Conservation (phyloP, 805 yeast genomes). For the Wickerhamiella siamensis region DNA sequence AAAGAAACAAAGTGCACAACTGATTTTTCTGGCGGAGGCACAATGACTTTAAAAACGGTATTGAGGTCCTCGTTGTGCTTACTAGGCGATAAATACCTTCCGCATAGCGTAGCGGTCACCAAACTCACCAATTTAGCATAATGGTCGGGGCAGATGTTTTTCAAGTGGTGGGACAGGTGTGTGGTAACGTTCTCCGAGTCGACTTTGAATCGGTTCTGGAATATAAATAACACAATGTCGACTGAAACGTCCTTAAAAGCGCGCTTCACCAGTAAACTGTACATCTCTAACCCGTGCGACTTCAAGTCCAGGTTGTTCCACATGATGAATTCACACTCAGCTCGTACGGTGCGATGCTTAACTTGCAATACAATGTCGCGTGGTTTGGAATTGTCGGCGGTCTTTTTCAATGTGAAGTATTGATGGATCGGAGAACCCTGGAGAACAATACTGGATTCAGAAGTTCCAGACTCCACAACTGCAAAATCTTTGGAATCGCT, state of each 20-base stretch:
- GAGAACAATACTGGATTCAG: conserved; percentile 32
- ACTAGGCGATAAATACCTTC: not conserved
- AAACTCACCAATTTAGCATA: not conserved
- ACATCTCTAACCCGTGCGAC: conserved; percentile 7
- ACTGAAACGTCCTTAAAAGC: conserved; percentile 7
- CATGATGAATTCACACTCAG: conserved; percentile 15
- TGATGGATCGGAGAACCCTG: conserved; percentile 58
- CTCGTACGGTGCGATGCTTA: conserved; percentile 9
- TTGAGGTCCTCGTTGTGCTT: conserved; percentile 7
- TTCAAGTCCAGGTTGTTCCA: conserved; percentile 8
- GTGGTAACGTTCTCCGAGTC: conserved; percentile 7
- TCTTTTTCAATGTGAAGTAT: conserved; percentile 38
- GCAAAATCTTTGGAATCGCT: conserved; percentile 24
- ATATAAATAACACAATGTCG: conserved; percentile 6
- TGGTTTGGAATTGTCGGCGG: conserved; percentile 13
- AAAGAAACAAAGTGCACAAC: conserved; percentile 45
- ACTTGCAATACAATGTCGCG: conserved; percentile 13
- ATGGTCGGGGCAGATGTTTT: not conserved
- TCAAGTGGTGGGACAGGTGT: not conserved
- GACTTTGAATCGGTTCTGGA: conserved; percentile 5
- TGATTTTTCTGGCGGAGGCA: conserved; percentile 47
- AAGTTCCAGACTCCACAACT: conserved; percentile 18
- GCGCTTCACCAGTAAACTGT: conserved; percentile 7
- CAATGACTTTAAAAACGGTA: conserved; percentile 34
- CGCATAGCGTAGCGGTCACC: not conserved